These are phyloP conservation scores for Sporothrix phasma DNA, from an alignment of 2,329 filamentous ascomycete species.

Conservation along the genomic window DNA sequence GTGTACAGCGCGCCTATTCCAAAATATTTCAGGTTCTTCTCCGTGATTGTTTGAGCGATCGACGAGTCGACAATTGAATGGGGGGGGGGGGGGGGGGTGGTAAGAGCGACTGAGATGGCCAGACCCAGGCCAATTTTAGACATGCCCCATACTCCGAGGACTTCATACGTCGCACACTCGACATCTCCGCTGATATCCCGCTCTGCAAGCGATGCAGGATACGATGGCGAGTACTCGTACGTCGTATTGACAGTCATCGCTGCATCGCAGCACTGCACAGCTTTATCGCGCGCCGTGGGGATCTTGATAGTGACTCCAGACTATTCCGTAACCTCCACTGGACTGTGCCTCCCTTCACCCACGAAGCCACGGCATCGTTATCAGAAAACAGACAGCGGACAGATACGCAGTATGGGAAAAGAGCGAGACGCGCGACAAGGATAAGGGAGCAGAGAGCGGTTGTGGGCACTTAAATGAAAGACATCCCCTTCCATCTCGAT, in stretches of 20 bases:
- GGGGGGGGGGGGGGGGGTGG: not conserved
- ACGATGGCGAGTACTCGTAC: too few relatives aligned
- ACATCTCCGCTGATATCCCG: not conserved
- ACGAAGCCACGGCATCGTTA: conserved; percentile 4
- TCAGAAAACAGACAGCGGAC: not conserved
- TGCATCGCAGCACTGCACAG: not conserved
- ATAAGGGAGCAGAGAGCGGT: not conserved
- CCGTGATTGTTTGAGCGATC: not conserved
- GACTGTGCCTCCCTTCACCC: conserved; percentile 1
- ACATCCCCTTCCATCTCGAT: not conserved
- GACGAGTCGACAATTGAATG: not conserved
- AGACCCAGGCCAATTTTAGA: not conserved
- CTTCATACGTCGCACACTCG: too few relatives aligned
- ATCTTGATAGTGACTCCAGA: conserved; percentile 8
- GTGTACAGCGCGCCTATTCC: not conserved
- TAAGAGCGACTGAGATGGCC: not conserved
- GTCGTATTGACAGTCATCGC: not conserved
- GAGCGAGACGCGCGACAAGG: not conserved
- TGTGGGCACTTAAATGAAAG: conserved; percentile 1
- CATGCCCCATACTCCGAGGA: not conserved
- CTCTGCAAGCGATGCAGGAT: not conserved
- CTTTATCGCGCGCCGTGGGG: conserved; percentile 6
- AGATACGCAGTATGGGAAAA: not conserved
- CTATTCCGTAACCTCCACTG: conserved; percentile 7
- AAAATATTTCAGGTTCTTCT: not conserved